Percentiles rank a stretch among this genome's conserved stretches.
These are phyloP conservation scores for Harrya chromipes DNA, from an alignment of 768 basidiomycete genomes.

Conservation along the genomic window DNA sequence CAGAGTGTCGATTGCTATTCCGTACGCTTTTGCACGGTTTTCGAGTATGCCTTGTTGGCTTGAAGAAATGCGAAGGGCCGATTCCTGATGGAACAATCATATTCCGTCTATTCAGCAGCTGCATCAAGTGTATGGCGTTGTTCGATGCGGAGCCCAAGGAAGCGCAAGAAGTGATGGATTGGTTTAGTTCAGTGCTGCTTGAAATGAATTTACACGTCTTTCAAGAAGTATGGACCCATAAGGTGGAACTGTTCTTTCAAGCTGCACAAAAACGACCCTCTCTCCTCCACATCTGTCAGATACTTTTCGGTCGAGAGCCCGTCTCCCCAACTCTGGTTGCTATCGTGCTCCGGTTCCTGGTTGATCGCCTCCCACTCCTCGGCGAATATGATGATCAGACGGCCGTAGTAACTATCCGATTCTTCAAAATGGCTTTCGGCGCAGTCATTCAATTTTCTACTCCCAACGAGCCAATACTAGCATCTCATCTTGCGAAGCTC, in stretches of 20 bases:
- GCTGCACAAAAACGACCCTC: constrained; percentile 71
- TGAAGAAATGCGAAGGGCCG: constrained; percentile 78
- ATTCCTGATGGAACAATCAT: constrained; percentile 84
- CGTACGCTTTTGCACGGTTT: constrained; percentile 88
- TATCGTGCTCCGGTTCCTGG: constrained; percentile 84
- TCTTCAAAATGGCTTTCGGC: constrained; percentile 94
- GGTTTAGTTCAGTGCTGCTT: constrained; percentile 66
- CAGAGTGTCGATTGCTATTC: constrained; percentile 85
- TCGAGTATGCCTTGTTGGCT: constrained; percentile 68
- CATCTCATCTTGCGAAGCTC: constrained; percentile 85
- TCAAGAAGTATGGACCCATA: constrained; percentile 93
- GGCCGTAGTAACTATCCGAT: constrained; percentile 79
- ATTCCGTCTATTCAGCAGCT: constrained; percentile 82
- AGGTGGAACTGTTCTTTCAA: constrained; percentile 88
- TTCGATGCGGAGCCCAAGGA: constrained; percentile 72
- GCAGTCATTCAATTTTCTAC: constrained; percentile 73
- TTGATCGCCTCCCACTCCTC: constrained; percentile 74
- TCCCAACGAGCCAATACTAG: constrained; percentile 89
- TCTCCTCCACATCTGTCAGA: constrained; percentile 81
- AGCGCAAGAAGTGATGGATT: constrained; percentile 79
- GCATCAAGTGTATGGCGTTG: constrained; percentile 79
- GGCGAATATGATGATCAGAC: constrained; percentile 83
- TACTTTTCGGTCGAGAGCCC: constrained; percentile 73
- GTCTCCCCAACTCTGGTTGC: constrained; percentile 81
- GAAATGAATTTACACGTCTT: constrained; percentile 91